Base-by-base conservation (phyloP, 2,329 filamentous ascomycete species). In the Chaetomium sp. region DNA sequence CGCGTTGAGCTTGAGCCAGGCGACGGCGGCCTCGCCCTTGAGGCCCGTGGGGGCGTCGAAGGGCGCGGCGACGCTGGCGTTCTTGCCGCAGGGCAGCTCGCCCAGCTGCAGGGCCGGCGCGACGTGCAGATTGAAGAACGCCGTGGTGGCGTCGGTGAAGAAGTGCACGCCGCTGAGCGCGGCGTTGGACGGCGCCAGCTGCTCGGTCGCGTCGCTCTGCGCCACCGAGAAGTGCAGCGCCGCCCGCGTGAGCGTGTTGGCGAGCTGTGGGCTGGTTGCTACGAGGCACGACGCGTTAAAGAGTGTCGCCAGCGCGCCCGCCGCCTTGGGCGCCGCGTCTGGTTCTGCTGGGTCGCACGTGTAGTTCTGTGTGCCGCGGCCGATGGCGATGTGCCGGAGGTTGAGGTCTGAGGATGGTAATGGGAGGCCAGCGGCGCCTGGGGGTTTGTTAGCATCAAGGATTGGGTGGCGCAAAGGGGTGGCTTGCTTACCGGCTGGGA, bases 351-450 rank as follows among this genome's bases (percentile, higher is more conserved):
- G 79, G 65, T 85, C 81, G 82, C 94, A 97, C 59, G 92, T 96
- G 82, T 97, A 98, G 83, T 97, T 97, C 80, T 97, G 89, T 8
- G 91, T 95, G 66, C 94, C 94, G 53, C 92, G 89, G 72, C 94
- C 94, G 67, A 97, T 82, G 74, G 90, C 91, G 62, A 97, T 90
- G 77, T 96, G 91, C 74, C 86, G 84, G 58, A 96, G 82, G 3
- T 74, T 80, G 33, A 91, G 80, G 63, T 88, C 90, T 7, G 80
- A 70, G 0, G 85, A 78, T 16, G 87, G 86, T 8, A 81, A 68
- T 16, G 90, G 87, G 7, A 96, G 83, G 66, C 69, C 53, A 8
- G 66, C 49, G 12, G 68, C 57, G 27, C 38, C 70, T 70, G 57
- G 38, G 25, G 9, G 33, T 25, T 7, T 13, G 64, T 70, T 60